Evolutionary conservation across 306 rosid species (phyloP).

Genomic region (Medicago ruthenica): DNA sequence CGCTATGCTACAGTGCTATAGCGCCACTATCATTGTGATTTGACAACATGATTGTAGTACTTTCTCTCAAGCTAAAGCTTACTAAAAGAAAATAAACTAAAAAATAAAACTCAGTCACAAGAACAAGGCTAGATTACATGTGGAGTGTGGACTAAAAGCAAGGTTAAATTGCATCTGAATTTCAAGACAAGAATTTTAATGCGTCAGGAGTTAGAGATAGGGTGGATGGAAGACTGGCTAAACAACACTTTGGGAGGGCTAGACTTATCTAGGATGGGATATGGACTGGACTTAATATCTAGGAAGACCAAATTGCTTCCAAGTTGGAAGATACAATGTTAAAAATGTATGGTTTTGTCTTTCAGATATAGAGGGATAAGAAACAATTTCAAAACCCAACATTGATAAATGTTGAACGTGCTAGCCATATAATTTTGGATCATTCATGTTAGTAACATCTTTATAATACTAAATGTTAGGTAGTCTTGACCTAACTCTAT

Average conservation of each 20-base stretch:
- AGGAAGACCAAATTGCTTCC: background rate
- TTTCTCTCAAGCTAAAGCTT: background rate
- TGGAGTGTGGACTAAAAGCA: background rate
- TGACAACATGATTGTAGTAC: background rate
- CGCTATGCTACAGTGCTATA: no score
- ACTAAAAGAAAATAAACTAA: constrained; percentile 2
- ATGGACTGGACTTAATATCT: background rate
- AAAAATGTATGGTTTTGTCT: background rate
- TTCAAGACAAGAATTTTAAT: background rate
- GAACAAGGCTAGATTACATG: background rate
- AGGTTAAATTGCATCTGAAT: background rate
- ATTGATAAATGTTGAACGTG: background rate
- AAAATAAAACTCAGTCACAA: background rate
- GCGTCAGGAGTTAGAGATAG: background rate
- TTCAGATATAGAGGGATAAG: background rate
- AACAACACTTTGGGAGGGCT: constrained; percentile 1
- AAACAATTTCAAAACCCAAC: background rate
- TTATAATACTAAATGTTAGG: no score
- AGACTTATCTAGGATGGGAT: background rate
- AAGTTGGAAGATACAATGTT: background rate
- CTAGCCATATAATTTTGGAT: background rate
- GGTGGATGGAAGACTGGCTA: background rate
- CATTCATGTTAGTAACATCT: background rate
- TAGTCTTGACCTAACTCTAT: no score
- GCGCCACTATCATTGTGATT: no score